Evolutionary conservation across 495 filamentous ascomycete species (phyloP).

Genomic region (Lasiosphaeria ovina): DNA sequence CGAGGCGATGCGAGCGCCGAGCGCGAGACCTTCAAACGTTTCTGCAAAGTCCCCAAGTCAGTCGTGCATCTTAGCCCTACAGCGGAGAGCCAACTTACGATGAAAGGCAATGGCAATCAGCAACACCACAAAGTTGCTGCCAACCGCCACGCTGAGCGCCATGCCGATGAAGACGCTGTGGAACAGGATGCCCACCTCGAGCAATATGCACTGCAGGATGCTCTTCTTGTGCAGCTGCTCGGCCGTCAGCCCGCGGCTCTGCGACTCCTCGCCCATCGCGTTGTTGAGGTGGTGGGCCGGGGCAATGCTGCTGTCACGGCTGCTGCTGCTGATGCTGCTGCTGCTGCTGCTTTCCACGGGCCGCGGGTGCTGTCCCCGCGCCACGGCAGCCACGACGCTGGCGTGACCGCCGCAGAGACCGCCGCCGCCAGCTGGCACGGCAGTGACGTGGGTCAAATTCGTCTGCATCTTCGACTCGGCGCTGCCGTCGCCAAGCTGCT

Average conservation of each 20-base stretch:
- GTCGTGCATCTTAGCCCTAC: background rate
- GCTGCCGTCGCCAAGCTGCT: background rate
- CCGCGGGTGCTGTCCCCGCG: too few species aligned
- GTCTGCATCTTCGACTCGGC: background rate
- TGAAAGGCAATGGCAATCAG: slow-evolving; percentile 81
- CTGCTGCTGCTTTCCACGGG: slow-evolving; percentile 2
- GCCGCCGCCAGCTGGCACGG: background rate
- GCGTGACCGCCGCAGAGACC: slow-evolving; percentile 18
- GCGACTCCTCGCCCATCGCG: slow-evolving; percentile 25
- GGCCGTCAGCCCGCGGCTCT: slow-evolving; percentile 25
- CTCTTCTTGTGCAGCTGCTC: slow-evolving; percentile 54
- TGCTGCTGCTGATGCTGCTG: background rate
- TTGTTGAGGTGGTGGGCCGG: slow-evolving; percentile 18
- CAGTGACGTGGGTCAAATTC: background rate
- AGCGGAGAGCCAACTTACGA: slow-evolving; percentile 31
- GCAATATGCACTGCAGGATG: slow-evolving; percentile 72
- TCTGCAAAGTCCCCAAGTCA: slow-evolving; percentile 25
- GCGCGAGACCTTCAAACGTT: slow-evolving; percentile 71
- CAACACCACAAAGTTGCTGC: slow-evolving; percentile 72
- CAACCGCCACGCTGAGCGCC: slow-evolving; percentile 75
- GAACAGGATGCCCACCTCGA: slow-evolving; percentile 83
- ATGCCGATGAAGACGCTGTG: slow-evolving; percentile 88
- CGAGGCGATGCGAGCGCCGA: slow-evolving; percentile 69
- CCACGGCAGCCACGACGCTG: slow-evolving; percentile 15
- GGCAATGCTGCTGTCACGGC: background rate